A percentile compares a stretch with the other conserved stretches of the same genome.
These are phyloP conservation scores for Pyrenophora teres DNA, from an alignment of 2,329 filamentous ascomycete genomes.

Conservation along the genomic window DNA sequence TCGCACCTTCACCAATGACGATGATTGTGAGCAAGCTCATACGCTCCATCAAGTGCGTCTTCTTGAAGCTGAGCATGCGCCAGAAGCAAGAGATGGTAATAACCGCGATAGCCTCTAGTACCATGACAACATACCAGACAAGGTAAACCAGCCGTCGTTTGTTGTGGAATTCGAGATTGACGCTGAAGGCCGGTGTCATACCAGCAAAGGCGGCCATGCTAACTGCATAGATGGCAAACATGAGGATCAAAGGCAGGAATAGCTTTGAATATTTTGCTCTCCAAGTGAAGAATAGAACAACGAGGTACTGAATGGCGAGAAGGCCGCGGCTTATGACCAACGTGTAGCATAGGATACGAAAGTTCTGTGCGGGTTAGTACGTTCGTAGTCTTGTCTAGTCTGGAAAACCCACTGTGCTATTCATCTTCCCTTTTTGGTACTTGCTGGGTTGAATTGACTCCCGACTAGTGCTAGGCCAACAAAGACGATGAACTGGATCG, in stretches of 20 bases:
- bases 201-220: conserved; percentile 37
- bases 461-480: conserved; percentile 46
- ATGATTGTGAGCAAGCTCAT: conserved; percentile 68
- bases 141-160: conserved; percentile 33
- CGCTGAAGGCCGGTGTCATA: conserved; percentile 43
- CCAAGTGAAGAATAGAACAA: conserved; percentile 42
- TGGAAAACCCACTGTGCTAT: conserved; percentile 31
- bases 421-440: conserved; percentile 25
- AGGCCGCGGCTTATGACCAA: conserved; percentile 42
- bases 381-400: background rate
- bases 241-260: conserved; percentile 40
- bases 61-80: conserved; percentile 63
- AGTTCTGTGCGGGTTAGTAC: conserved; percentile 33
- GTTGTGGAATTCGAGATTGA: conserved; percentile 2
- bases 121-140: conserved; percentile 52
- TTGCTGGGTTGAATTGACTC: conserved; percentile 41
- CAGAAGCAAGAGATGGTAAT: conserved; percentile 61
- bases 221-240: conserved; percentile 35
- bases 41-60: conserved; percentile 66
- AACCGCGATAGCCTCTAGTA: conserved; percentile 58
- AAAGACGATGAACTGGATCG: conserved; percentile 45
- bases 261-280: conserved; percentile 39
- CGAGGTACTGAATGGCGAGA: conserved; percentile 39
- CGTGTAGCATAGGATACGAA: conserved; percentile 43
- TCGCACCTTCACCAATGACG: conserved; percentile 69